Evolutionary conservation across 306 rosid genomes (phyloP).

Genomic region (Gillenia trifoliata): DNA sequence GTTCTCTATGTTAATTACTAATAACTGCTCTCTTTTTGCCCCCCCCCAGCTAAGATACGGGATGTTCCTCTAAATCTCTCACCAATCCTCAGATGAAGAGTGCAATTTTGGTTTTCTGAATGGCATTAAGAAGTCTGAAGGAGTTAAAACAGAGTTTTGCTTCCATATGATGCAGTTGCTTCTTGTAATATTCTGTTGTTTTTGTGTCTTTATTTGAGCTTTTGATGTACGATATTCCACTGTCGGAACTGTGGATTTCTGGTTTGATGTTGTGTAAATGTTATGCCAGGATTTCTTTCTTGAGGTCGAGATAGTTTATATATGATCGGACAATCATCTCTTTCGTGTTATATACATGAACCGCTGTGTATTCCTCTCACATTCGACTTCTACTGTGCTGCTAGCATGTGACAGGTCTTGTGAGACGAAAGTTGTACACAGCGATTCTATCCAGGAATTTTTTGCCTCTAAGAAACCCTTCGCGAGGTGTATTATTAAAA

Average conservation of each 20-base stretch:
- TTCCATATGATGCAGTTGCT: background rate
- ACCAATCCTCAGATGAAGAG: background rate
- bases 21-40: background rate
- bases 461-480: background rate
- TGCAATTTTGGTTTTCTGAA: conserved; percentile 6
- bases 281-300: background rate
- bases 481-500: background rate
- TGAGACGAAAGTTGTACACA: background rate
- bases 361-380: background rate
- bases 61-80: background rate
- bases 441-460: background rate
- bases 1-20: conserved; percentile 21
- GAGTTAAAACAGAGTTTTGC: background rate
- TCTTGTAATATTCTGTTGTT: conserved; percentile 18
- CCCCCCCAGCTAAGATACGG: background rate
- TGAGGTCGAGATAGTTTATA: background rate
- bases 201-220: conserved; percentile 4
- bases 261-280: background rate
- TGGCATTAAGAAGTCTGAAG: conserved; percentile 2
- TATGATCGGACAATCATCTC: background rate
- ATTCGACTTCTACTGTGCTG: background rate
- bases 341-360: background rate
- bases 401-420: background rate
- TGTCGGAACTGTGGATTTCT: background rate
- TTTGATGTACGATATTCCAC: conserved; percentile 16